phyloP scores from a whole-genome alignment of 2,329 filamentous ascomycete species.

The Dactylellina leptospora region DNA sequence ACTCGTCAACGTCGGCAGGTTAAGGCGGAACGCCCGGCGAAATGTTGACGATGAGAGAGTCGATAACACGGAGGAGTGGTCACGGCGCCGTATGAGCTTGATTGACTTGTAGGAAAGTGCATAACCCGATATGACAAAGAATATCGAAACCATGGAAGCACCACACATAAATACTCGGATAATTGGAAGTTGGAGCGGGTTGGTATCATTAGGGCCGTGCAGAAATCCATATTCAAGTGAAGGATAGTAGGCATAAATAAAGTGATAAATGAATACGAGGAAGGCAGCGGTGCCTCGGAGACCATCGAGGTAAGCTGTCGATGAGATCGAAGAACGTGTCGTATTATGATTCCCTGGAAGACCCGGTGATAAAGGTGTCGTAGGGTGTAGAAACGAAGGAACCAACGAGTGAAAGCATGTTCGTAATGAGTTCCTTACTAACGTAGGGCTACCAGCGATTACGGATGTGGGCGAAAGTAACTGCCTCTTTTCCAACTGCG shows the following conservation, averaged over 20 bases:
- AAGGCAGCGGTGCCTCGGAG: conserved; percentile 58
- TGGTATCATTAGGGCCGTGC: conserved; percentile 40
- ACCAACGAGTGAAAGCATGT: conserved; percentile 23
- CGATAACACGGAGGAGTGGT: conserved; percentile 62
- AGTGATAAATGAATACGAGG: conserved; percentile 57
- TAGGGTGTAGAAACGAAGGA: conserved; percentile 37
- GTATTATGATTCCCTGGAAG: conserved; percentile 16
- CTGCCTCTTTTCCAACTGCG: neutral
- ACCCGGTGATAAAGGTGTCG: conserved; percentile 1
- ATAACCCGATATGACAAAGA: conserved; percentile 70
- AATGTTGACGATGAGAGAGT: conserved; percentile 60
- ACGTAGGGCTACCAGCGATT: conserved; percentile 4
- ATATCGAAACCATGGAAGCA: conserved; percentile 64
- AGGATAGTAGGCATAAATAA: conserved; percentile 55
- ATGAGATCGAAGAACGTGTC: conserved; percentile 1
- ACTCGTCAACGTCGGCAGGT: conserved; percentile 57
- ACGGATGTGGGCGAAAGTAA: conserved; percentile 14
- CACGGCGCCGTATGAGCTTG: conserved; percentile 63
- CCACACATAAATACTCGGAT: conserved; percentile 60
- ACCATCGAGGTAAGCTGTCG: conserved; percentile 57
- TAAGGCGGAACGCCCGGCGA: conserved; percentile 59
- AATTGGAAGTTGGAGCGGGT: conserved; percentile 60
- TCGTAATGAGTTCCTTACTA: conserved; percentile 30
- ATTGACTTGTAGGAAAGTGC: conserved; percentile 67
- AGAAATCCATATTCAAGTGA: conserved; percentile 56